Base-by-base conservation (phyloP, 2,329 filamentous ascomycete genomes). In the Alternaria sp. region DNA sequence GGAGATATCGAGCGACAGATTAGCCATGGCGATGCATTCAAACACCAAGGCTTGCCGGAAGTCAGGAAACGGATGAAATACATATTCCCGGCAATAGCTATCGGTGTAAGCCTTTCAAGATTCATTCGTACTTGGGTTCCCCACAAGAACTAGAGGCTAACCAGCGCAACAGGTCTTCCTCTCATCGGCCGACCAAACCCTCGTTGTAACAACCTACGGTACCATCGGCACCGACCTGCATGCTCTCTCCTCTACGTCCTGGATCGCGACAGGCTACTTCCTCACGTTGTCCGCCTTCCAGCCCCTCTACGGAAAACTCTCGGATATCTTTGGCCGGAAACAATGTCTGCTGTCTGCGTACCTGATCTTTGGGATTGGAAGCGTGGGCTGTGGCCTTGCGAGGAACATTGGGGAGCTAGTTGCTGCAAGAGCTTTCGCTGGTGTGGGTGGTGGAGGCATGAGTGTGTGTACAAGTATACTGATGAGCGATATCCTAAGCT, bases 141-240 rank as follows among this genome's bases (percentile, higher is more conserved):
- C 21, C 23, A 14, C 33, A n/a, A 7, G 29, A 3, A 28, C n/a
- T 23, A 6, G 28, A 10, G 21, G 14, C 41, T 56, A 28, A 53
- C 40, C 13, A 54, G 4, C 36, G 24, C 42, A 3, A n/a, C 70
- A 90, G 88, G 80, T 93, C 39, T 91, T 91, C 71, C 81, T 94
- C 7, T 84, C 88, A 21, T 89, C 90, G 14, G 74, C 74, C n/a
- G 91, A 94, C 71, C 90, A 93, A 74, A 91, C 91, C 0, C 86
- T 93, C 53, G 88, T 91, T 29, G 86, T 93, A 48, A 87, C 87
- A n/a, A 88, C 85, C n/a, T 93, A 93, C 74, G 89, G 89, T 49
- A 86, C 84, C 62, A 93, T 94, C 67, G 90, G 90, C 10, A 91
- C 85, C 56, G 91, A 93, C 62, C 79, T 94, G 28, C 82, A 90